These are phyloP conservation scores for Schizonepeta tenuifolia DNA, from an alignment of 257 asterid genomes.

Conservation along the genomic window DNA sequence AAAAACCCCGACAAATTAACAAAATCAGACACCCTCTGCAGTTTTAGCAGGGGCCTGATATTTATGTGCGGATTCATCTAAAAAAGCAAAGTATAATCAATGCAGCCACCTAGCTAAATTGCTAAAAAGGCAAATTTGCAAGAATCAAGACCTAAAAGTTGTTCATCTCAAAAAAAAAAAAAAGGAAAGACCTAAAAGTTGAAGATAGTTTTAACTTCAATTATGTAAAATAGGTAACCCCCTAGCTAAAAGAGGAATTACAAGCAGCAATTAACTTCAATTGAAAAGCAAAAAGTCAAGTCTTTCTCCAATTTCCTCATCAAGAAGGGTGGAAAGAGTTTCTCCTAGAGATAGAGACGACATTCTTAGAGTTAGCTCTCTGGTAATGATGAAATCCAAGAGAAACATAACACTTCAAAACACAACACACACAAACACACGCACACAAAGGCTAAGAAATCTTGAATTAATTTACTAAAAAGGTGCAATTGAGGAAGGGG, in stretches of 20 bases:
- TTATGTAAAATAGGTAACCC: neutral
- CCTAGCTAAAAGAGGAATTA: neutral
- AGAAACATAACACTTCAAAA: conserved; percentile 36
- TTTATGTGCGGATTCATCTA: neutral
- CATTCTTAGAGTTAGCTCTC: neutral
- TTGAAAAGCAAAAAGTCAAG: neutral
- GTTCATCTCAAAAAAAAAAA: too few relatives aligned
- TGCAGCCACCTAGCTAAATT: neutral
- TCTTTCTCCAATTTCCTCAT: neutral
- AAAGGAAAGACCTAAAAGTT: too few relatives aligned
- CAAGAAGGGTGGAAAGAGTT: conserved; percentile 1
- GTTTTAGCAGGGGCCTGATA: neutral
- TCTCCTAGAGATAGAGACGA: neutral
- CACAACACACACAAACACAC: conserved; percentile 15
- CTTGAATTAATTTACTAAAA: conserved; percentile 19
- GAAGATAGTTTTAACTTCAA: conserved; percentile 6
- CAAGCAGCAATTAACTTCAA: conserved; percentile 10
- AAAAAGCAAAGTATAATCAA: neutral
- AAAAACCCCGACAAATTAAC: too few relatives aligned
- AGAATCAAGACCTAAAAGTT: conserved; percentile 2
- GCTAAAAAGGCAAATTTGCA: conserved; percentile 2
- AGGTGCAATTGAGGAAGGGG: conserved; percentile 29
- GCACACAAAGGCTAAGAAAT: conserved; percentile 9
- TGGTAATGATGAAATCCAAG: neutral
- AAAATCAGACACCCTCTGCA: neutral